Evolutionary conservation across 2,329 filamentous ascomycete species (phyloP).

Genomic region (Annulohypoxylon truncatum): DNA sequence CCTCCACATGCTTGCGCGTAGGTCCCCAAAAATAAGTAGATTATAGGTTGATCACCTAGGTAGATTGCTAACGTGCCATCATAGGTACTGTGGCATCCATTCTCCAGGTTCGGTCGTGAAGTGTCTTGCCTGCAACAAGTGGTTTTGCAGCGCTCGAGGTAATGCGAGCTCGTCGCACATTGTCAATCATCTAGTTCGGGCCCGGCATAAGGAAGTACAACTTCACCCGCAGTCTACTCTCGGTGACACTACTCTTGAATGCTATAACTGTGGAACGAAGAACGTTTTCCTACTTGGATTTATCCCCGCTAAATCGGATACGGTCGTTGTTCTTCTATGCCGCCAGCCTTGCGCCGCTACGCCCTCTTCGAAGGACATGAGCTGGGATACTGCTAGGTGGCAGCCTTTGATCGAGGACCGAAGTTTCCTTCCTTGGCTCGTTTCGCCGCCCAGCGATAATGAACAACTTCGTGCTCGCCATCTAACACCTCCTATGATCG

Average conservation of each 20-base stretch:
- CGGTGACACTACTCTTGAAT: constrained; percentile 96
- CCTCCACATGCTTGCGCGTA: constrained; percentile 96
- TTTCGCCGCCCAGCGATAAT: constrained; percentile 87
- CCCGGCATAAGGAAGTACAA: constrained; percentile 98
- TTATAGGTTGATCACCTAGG: constrained; percentile 6
- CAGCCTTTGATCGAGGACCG: constrained; percentile 97
- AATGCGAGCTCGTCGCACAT: constrained; percentile 98
- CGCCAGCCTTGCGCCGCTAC: constrained; percentile 95
- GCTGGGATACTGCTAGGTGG: constrained; percentile 98
- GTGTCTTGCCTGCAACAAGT: constrained; percentile 94
- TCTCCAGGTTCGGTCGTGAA: constrained; percentile 96
- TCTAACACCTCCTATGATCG: constrained; percentile 92
- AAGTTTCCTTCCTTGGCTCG: constrained; percentile 94
- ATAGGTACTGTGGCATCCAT: constrained; percentile 95
- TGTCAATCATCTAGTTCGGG: constrained; percentile 96
- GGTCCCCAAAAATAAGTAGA: constrained; percentile 54
- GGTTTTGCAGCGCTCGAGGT: constrained; percentile 98
- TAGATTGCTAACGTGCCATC: constrained; percentile 43
- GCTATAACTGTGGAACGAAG: constrained; percentile 99
- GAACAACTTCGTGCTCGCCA: constrained; percentile 96
- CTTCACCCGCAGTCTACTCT: constrained; percentile 92
- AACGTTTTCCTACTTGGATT: constrained; percentile 98
- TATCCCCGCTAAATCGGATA: constrained; percentile 98
- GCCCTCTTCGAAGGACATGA: constrained; percentile 98
- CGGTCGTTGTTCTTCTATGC: constrained; percentile 95